Evolutionary conservation across 73 alveolate species (phyloP), one percentile per base, ranked within the genome.

Genomic region (Uronychia binucleata): DNA sequence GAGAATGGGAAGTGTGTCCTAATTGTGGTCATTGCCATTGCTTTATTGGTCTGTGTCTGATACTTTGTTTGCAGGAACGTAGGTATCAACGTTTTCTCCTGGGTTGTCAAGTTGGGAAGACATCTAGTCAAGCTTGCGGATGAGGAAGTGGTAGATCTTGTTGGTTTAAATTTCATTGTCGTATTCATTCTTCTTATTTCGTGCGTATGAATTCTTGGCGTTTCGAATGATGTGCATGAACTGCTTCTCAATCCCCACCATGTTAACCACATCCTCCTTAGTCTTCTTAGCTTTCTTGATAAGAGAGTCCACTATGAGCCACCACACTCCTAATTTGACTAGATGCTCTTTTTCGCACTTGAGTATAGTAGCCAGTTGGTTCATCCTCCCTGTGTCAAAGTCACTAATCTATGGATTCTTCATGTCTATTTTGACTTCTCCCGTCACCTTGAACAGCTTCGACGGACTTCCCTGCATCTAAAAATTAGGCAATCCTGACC

Each of bases 401-500:
- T 74, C 84, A 30, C 60, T 28, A 31, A 82, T 82, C 26, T 27
- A 27, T 13, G 28, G 26, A 0, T 31, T 32, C 35, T 82, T 60
- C 27, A n/a, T 34, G 59, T 82, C 33, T 8, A 82, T 60, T 13
- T 33, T 8, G 1, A 59, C 46, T 28, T 82, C 57, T 74, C 67
- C 30, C 11, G 25, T 60, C 26, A 26, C n/a, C 35, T 74, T 67
- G 60, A 82, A 82, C 1, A 82, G 0, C 74, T 80, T 60, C 67
- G n/a, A 74, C n/a, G 89, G 89, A 1, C 33, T 30, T n/a, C 89
- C 89, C 0, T 46, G 67, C 67, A 46, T 46, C 67, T 46, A 46
- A 19, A 11, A 11, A 46, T 46, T 46, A 46, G 5, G 19, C 19
- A 46, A 46, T 46, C n/a, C 58, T 67, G 28, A 82, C n/a, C 34